A percentile compares a stretch with the other conserved stretches of the same genome.
Conservation (phyloP, 495 filamentous ascomycete species). For the Penicillium simplicissimum region DNA sequence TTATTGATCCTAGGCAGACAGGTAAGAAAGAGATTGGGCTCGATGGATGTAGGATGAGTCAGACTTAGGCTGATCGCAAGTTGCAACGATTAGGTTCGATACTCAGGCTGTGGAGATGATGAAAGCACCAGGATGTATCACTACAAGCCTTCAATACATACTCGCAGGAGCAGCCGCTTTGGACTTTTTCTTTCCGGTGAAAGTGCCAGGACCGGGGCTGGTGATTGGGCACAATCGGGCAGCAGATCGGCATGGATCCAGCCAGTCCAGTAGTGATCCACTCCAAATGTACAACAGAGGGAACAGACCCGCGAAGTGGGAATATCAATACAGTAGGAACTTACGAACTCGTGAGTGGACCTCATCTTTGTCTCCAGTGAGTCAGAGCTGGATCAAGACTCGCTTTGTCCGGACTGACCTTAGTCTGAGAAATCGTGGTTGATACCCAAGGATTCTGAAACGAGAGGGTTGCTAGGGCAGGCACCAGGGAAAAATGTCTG, state of each 20-base stretch:
- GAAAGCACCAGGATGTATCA: neutral
- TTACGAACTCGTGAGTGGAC: neutral
- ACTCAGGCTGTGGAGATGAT: neutral
- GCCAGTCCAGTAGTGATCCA: neutral
- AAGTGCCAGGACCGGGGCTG: neutral
- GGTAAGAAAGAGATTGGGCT: too few relatives aligned
- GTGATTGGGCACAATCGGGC: conserved; percentile 29
- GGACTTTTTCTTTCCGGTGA: neutral
- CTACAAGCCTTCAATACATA: too few relatives aligned
- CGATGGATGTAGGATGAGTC: neutral
- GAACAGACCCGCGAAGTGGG: too few relatives aligned
- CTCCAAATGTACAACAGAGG: too few relatives aligned
- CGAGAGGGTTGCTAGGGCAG: neutral
- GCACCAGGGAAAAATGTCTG: neutral
- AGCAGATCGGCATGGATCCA: conserved; percentile 15
- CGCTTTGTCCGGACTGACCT: neutral
- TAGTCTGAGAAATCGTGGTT: neutral
- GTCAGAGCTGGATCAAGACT: neutral
- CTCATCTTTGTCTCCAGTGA: neutral
- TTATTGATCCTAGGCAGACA: neutral
- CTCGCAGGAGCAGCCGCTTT: neutral
- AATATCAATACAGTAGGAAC: too few relatives aligned
- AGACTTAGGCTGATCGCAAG: neutral
- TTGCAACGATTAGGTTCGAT: neutral
- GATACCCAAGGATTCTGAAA: neutral